Base-by-base conservation (phyloP, 768 basidiomycete genomes). In the Boletus rex-veris region DNA sequence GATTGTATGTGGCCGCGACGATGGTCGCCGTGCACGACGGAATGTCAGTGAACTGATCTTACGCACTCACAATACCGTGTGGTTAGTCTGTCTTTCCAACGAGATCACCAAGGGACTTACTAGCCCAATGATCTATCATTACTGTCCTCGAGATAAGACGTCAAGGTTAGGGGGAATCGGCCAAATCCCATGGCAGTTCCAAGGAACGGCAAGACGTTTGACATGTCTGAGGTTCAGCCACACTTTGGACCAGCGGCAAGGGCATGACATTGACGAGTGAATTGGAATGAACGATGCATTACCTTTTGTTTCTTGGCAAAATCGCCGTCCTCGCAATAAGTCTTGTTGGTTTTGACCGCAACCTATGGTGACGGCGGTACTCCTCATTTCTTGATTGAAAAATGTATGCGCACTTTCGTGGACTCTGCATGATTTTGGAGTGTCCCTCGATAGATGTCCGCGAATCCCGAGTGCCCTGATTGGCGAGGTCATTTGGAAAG, bases 171-270 rank as follows among this genome's bases (percentile, higher is more conserved):
- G n/a, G 19, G 21, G 21, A 21, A 21, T 21, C 3, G 21, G 21
- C 21, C 21, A 21, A 21, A 21, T 21, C 21, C 60, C 61, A 68
- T 57, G 6, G 66, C 62, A n/a, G 59, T 53, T 6, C 70, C 66
- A 18, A 50, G 54, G 24, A 24, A 24, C 0, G 62, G 61, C 3
- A 69, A 44, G 10, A 68, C 52, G 33, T 4, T 67, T 68, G 19
- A 50, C 54, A 28, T 71, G 64, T 11, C 44, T 37, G 3, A 70
- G 55, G 47, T 54, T 40, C 7, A 51, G 42, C 69, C 69, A 70
- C 69, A 70, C 18, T 24, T 24, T 24, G 5, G 24, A 24, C 24
- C 24, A 24, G 24, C 24, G 24, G 5, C 5, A 24, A 6, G 24
- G 1, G 24, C 24, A 1, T 24, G 24, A 24, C 24, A 24, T 24